Percentiles rank a stretch among this genome's conserved stretches.
Conservation (phyloP, 2,329 filamentous ascomycete genomes). For the Pseudopyricularia cyperi region DNA sequence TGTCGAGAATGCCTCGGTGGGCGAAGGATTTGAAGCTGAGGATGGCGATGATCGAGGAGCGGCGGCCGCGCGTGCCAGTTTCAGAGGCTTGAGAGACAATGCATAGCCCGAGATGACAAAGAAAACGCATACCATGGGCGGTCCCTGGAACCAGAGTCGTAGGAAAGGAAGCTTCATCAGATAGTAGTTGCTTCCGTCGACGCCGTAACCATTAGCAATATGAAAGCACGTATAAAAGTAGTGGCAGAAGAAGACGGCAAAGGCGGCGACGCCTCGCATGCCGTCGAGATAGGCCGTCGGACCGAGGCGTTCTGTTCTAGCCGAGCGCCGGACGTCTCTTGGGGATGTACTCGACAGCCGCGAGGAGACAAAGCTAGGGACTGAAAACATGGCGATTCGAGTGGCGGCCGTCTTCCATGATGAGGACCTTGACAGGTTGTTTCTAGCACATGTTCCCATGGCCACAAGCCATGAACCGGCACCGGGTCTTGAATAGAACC, state of each 20-base stretch:
- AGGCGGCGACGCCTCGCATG: slow-evolving; percentile 41
- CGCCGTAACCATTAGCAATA: slow-evolving; percentile 38
- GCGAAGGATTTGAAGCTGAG: not conserved
- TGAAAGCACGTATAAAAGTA: slow-evolving; percentile 38
- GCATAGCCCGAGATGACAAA: slow-evolving; percentile 52
- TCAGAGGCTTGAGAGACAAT: slow-evolving; percentile 39
- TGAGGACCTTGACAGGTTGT: not conserved
- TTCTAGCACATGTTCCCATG: not conserved
- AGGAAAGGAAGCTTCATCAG: slow-evolving; percentile 39
- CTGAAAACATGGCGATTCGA: slow-evolving; percentile 28
- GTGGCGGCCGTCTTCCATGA: slow-evolving; percentile 23
- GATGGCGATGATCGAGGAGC: not conserved
- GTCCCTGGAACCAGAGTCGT: slow-evolving; percentile 39
- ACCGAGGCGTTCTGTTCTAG: slow-evolving; percentile 20
- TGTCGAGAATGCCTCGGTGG: slow-evolving; percentile 20
- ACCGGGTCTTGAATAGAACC: slow-evolving; percentile 6
- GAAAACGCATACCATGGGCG: slow-evolving; percentile 46
- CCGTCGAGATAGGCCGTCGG: slow-evolving; percentile 46
- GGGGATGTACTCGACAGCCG: slow-evolving; percentile 23
- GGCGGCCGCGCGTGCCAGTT: slow-evolving; percentile 14
- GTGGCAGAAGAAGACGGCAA: slow-evolving; percentile 45
- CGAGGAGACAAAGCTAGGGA: slow-evolving; percentile 40
- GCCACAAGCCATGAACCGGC: not conserved
- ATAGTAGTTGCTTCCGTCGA: slow-evolving; percentile 27
- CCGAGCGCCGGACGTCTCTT: slow-evolving; percentile 14